Base-by-base conservation (phyloP, 257 asterid genomes). In the Solanum acaule region DNA sequence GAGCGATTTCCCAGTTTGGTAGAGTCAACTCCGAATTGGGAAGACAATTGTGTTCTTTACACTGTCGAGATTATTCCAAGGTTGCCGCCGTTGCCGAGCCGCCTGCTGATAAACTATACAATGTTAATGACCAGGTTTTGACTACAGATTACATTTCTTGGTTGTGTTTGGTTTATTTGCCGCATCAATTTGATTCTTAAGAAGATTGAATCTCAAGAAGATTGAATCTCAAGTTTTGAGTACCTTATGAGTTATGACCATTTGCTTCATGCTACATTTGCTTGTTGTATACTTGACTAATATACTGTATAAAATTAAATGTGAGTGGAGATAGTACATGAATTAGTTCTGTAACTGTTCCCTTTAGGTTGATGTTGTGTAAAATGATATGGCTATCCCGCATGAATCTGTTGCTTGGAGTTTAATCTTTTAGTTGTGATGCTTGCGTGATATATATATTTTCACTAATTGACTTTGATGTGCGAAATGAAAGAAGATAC, bases 51-150 rank as follows among this genome's bases (percentile, higher is more conserved):
- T 79, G 83, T 71, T 87, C 87, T 23, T 91, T 86, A 79, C 59
- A 91, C 38, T 87, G 87, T 76, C 92, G 91, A 27, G 88, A 85
- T 75, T 94, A 90, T 89, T 94, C 94, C 3, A 92, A 89, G 86
- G 95, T 94, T 68, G 95, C 98, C 15, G 90, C 95, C 49, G 89
- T 90, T 42, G 94, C 78, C 0, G 40, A 71, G n/a, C 83, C 72
- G 95, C 89, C 95, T 16, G 14, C 52, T 23, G 88, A 83, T 77
- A 89, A 88, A 44, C 37, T 59, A 46, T 87, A 87, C 81, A 49
- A 90, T 56, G 42, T 15, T 75, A 93, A 90, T 85, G 71, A 93
- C 5, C 91, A 92, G 94, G 98, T 93, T 70, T 70, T 18, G 31
- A 65, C 85, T 68, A 70, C 40, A 37, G 11, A 70, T 29, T 29